Percentiles rank a stretch among this genome's conserved stretches.
These are phyloP conservation scores for Termitomyces eurrhizus DNA, from an alignment of 768 basidiomycete species.

Conservation along the genomic window DNA sequence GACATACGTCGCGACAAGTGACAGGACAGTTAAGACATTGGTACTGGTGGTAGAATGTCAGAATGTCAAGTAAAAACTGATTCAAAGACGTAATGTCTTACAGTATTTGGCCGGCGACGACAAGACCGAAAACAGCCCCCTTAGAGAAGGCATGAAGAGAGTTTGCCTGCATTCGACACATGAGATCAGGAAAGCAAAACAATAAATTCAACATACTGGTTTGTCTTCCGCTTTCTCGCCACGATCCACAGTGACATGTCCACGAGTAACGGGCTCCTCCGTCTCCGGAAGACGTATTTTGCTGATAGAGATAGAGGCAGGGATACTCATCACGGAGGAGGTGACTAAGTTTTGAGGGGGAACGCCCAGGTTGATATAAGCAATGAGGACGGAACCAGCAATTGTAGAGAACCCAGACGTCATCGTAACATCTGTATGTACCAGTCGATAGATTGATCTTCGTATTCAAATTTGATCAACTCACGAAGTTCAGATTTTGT, in stretches of 20 bases:
- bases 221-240: constrained; percentile 53
- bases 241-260: constrained; percentile 74
- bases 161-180: constrained; percentile 43
- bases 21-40: constrained; percentile 81
- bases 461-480: constrained; percentile 12
- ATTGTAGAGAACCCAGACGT: constrained; percentile 94
- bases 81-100: constrained; percentile 30
- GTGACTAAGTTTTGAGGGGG: constrained; percentile 80
- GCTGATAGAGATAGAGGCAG: constrained; percentile 89
- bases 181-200: background rate
- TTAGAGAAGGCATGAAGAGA: constrained; percentile 86
- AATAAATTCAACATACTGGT: constrained; percentile 37
- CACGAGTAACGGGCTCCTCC: constrained; percentile 85
- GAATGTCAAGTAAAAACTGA: constrained; percentile 1
- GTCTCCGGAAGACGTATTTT: constrained; percentile 83
- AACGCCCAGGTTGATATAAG: constrained; percentile 78
- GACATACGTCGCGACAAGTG: constrained; percentile 63
- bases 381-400: constrained; percentile 83
- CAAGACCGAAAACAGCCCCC: constrained; percentile 80
- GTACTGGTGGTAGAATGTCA: constrained; percentile 36
- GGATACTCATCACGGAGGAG: constrained; percentile 92
- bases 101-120: constrained; percentile 87
- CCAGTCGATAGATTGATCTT: background rate
- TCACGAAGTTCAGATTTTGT: constrained; percentile 78
- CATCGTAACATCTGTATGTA: constrained; percentile 62